Conservation (phyloP, 352 stramenopile genomes). For the Phytopythium sindhum region DNA sequence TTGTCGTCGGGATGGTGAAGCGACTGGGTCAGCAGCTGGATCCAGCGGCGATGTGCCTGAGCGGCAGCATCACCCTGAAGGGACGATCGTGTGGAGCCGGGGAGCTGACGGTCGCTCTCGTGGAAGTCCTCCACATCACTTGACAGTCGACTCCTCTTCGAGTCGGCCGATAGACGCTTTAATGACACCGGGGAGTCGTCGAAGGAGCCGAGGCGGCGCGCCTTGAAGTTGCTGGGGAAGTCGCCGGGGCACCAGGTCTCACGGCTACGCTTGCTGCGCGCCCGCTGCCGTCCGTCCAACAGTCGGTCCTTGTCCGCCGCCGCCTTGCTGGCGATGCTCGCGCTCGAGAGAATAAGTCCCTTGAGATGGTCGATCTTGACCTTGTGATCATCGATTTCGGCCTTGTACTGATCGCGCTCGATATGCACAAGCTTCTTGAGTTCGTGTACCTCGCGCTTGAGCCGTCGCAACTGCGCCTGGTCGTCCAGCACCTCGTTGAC, state of each 20-base stretch:
- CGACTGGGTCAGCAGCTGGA: not conserved
- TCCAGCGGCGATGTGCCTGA: not conserved
- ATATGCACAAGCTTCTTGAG: constrained; percentile 62
- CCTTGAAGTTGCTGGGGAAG: constrained; percentile 34
- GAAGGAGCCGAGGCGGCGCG: not conserved
- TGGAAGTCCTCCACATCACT: not conserved
- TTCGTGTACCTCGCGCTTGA: constrained; percentile 71
- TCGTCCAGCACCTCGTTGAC: constrained; percentile 93
- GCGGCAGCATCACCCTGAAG: not conserved
- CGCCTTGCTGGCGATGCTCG: constrained; percentile 19
- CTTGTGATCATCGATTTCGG: constrained; percentile 72
- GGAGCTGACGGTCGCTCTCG: not conserved
- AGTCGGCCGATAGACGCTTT: constrained; percentile 24
- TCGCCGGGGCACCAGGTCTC: constrained; percentile 78
- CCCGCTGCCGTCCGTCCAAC: not conserved
- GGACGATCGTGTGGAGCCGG: not conserved
- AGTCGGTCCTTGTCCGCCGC: not conserved
- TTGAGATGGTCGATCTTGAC: constrained; percentile 53
- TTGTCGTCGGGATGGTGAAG: not conserved
- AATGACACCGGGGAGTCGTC: constrained; percentile 3
- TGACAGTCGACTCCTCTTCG: constrained; percentile 43
- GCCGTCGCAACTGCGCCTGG: constrained; percentile 70
- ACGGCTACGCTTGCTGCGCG: constrained; percentile 38
- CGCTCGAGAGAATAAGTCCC: constrained; percentile 57
- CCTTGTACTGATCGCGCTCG: constrained; percentile 53